These are phyloP conservation scores for Aspergillaceae sp. DNA, from an alignment of 2,329 filamentous ascomycete genomes.

Conservation along the genomic window DNA sequence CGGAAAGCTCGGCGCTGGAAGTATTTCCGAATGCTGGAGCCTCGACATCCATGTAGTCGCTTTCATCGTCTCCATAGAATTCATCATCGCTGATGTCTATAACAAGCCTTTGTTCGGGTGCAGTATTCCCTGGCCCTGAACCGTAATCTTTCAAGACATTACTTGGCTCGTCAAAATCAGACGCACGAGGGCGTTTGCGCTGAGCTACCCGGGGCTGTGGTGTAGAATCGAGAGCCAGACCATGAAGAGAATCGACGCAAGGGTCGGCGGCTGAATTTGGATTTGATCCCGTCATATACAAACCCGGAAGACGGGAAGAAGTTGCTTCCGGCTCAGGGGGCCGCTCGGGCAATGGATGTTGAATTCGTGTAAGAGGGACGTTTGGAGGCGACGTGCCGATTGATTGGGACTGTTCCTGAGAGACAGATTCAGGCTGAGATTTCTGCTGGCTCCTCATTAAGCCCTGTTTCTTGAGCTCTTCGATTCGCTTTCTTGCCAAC, in stretches of 20 bases:
- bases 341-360: slow-evolving; percentile 31
- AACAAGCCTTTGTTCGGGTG: slow-evolving; percentile 56
- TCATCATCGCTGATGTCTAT: slow-evolving; percentile 80
- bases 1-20: slow-evolving; percentile 35
- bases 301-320: slow-evolving; percentile 41
- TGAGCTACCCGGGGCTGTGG: slow-evolving; percentile 16
- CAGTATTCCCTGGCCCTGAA: slow-evolving; percentile 46
- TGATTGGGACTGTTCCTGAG: slow-evolving; percentile 4
- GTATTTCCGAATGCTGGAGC: slow-evolving; percentile 32
- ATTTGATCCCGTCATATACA: slow-evolving; percentile 39
- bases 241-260: slow-evolving; percentile 5
- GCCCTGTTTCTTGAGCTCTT: slow-evolving; percentile 55
- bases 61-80: slow-evolving; percentile 28
- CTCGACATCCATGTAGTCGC: slow-evolving; percentile 22
- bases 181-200: slow-evolving; percentile 56
- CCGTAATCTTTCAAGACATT: slow-evolving; percentile 47
- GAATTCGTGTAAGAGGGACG: slow-evolving; percentile 10
- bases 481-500: slow-evolving; percentile 67
- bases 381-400: slow-evolving; percentile 3
- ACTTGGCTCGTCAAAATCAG: slow-evolving; percentile 58
- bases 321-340: slow-evolving; percentile 25
- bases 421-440: slow-evolving; percentile 6
- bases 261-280: slow-evolving; percentile 3
- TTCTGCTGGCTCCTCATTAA: slow-evolving; percentile 33
- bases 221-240: slow-evolving; percentile 11